A percentile compares a stretch with the other conserved stretches of the same genome.
These are phyloP conservation scores for Hanseniaspora valbyensis DNA, from an alignment of 805 yeast genomes.

Conservation along the genomic window DNA sequence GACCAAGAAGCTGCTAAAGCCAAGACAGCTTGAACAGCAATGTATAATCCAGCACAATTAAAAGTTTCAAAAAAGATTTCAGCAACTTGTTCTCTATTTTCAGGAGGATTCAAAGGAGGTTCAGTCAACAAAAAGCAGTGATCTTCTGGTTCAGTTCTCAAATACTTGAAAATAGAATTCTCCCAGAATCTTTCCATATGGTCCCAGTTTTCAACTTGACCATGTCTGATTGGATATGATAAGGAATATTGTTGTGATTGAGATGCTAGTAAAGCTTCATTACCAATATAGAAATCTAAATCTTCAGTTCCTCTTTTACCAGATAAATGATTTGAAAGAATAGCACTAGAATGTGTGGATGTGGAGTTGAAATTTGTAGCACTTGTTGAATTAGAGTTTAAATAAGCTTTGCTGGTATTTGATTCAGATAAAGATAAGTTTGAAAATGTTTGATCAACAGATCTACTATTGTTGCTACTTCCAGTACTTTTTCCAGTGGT, in stretches of 20 bases:
- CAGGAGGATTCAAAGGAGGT: constrained; percentile 99
- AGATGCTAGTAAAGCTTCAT: constrained; percentile 88
- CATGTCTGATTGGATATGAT: constrained; percentile 89
- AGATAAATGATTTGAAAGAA: constrained; percentile 35
- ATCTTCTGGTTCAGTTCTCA: constrained; percentile 97
- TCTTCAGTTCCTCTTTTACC: constrained; percentile 86
- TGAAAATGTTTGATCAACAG: constrained; percentile 1
- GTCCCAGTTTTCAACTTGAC: constrained; percentile 98
- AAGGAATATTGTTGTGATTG: constrained; percentile 80
- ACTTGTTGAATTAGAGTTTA: constrained; percentile 28
- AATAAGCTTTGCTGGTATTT: constrained; percentile 10
- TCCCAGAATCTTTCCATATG: constrained; percentile 99
- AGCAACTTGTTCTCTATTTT: constrained; percentile 95
- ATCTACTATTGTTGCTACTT: constrained; percentile 1
- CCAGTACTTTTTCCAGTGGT: constrained; percentile 33
- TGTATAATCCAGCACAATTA: constrained; percentile 96
- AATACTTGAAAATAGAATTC: constrained; percentile 86
- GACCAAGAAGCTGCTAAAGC: constrained; percentile 99
- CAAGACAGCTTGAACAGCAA: constrained; percentile 96
- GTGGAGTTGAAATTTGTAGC: constrained; percentile 28
- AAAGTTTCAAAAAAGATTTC: constrained; percentile 98
- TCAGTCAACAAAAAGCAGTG: constrained; percentile 91
- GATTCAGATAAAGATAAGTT: neutral
- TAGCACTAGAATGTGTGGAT: constrained; percentile 21
- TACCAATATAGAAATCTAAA: constrained; percentile 87